Evolutionary conservation across 495 filamentous ascomycete genomes (phyloP), one percentile per base, ranked within the genome.

Genomic region (Aspergillus nidulans): DNA sequence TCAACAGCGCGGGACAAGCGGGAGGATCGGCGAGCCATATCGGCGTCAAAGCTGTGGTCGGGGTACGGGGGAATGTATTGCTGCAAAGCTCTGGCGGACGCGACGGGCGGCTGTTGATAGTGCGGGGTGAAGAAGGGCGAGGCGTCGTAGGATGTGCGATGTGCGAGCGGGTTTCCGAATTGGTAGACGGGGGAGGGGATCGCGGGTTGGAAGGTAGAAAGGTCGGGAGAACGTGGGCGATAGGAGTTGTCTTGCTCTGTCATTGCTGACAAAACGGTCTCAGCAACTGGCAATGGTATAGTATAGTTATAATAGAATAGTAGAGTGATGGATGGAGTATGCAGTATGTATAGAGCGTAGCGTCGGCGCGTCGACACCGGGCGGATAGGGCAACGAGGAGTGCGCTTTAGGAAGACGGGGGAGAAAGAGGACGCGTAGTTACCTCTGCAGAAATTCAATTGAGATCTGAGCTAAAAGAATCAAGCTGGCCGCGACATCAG

Each of bases 1-100:
- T 69, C 63, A 42, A 64, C 64, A 4, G 69, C 57, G 60, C 71
- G 73, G 15, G 70, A 63, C 39, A 76, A 52, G 36, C 75, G 75
- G 50, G 72, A 69, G 15, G 72, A 75, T 20, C 75, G 74, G 58
- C 75, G 71, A 48, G 73, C 72, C 75, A 78, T 78, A 18, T 74
- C 69, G 56, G 62, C 60, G 57, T 76, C 69, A 20, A 60, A 49
- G 30, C 26, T 49, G 21, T 20, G 52, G 50, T 63, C 57, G n/a
- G 59, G 19, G 54, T 58, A 61, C 28, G 64, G 62, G 53, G 71
- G 73, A 20, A 72, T 58, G 65, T 74, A 71, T 48, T 72, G 71
- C 38, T 74, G 70, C 23, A 66, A 53, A 9, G 62, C 43, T 41
- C 51, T 53, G 45, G 38, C 49, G n/a, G 49, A 47, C 24, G 57